Base-by-base conservation (phyloP, 345 rosid genomes). In the Syzygium grande region DNA sequence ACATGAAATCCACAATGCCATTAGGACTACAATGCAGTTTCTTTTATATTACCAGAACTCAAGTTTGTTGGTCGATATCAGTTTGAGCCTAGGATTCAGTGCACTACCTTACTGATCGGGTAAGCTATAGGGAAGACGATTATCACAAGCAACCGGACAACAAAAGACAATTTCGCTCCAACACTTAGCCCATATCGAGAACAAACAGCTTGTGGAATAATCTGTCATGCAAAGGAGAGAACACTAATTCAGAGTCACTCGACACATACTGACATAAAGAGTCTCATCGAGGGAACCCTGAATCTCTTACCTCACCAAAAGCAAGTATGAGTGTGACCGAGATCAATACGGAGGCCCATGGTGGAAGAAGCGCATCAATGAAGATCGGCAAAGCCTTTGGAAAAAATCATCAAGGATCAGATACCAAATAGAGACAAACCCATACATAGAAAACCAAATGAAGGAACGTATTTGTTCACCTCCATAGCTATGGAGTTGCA, bases 41-140 rank as follows among this genome's bases (percentile, higher is more conserved):
- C 52, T 51, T 51, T 51, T 52, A 3, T 3, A 7, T n/a, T 1
- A 61, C 19, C 34, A 61, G 73, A n/a, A 61, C 73, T 12, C 73
- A 3, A 61, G 17, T 61, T n/a, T 38, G 9, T 7, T 80, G 51
- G 17, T 46, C 7, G 84, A 27, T 41, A 22, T 34, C 6, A 25
- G 19, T 80, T 6, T 29, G 41, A 13, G 85, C 34, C 29, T 54
- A 85, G 30, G 38, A 73, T 49, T 46, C 21, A 25, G 73, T 61
- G 15, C 5, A 59, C 85, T 51, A 98, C 99, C 99, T 96, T 98
- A 94, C 99, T 96, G 88, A 98, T 98, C 0, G 99, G 99, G 88
- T 92, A 96, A 22, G 98, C 96, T 90, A 98, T 90, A 5, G 99
- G 97, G 84, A 90, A 95, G 92, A 96, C 94, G 85, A 95, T 49